A percentile compares a stretch with the other conserved stretches of the same genome.
phyloP scores from a whole-genome alignment of 805 yeast genomes.

The Naumovozyma dairenensis region DNA sequence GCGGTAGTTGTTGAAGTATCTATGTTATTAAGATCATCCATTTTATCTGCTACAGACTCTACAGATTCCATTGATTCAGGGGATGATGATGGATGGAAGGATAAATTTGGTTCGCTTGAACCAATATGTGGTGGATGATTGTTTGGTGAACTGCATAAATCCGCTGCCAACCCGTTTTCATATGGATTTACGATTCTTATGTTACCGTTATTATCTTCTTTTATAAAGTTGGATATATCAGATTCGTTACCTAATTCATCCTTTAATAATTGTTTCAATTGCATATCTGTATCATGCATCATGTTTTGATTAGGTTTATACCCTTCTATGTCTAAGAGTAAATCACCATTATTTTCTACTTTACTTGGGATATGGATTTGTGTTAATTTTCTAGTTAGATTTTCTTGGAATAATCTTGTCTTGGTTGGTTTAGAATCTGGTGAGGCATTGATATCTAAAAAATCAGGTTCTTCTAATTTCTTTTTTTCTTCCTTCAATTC shows the following conservation, averaged over 20 bases:
- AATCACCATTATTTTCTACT: conserved; percentile 80
- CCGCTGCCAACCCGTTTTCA: conserved; percentile 20
- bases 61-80: not conserved
- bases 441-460: conserved; percentile 21
- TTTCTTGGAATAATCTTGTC: conserved; percentile 22
- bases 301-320: conserved; percentile 80
- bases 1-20: not conserved
- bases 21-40: not conserved
- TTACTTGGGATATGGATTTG: conserved; percentile 77
- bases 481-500: conserved; percentile 3
- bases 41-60: conserved; percentile 2
- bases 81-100: not conserved
- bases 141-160: conserved; percentile 2
- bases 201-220: conserved; percentile 58
- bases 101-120: conserved; percentile 11
- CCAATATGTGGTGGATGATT: not conserved
- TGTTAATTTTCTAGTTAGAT: conserved; percentile 53
- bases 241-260: conserved; percentile 61
- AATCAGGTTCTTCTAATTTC: conserved; percentile 27
- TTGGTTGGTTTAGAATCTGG: conserved; percentile 1
- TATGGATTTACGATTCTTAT: conserved; percentile 43
- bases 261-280: conserved; percentile 58
- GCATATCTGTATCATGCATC: conserved; percentile 64
- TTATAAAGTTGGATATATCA: conserved; percentile 37
- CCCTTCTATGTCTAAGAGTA: conserved; percentile 89